phyloP scores from a whole-genome alignment of 495 filamentous ascomycete genomes.

The Massariosphaeria phaeospora region DNA sequence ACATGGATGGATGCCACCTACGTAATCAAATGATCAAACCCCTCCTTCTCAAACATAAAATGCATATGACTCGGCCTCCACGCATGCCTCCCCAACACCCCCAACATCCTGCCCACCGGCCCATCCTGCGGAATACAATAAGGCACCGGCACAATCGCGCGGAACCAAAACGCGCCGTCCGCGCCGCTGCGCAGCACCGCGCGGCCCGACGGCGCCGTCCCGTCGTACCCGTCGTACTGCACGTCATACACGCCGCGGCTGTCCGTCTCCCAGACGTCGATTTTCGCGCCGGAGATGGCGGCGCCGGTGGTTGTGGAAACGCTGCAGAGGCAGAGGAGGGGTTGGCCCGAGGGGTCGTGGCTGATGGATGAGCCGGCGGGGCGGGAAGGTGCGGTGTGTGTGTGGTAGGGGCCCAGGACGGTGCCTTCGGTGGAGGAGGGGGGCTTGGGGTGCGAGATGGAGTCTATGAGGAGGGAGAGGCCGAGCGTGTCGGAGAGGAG shows the following conservation, averaged over 20 bases:
- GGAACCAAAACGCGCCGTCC: slow-evolving; percentile 80
- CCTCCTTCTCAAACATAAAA: slow-evolving; percentile 88
- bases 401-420: slow-evolving; percentile 90
- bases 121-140: slow-evolving; percentile 91
- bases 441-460: slow-evolving; percentile 87
- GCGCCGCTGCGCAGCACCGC: slow-evolving; percentile 68
- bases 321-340: slow-evolving; percentile 71
- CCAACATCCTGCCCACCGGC: slow-evolving; percentile 75
- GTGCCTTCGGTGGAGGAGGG: slow-evolving; percentile 73
- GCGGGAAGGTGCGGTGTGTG: slow-evolving; percentile 71
- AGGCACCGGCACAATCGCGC: slow-evolving; percentile 77
- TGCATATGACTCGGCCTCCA: slow-evolving; percentile 87
- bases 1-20: slow-evolving; percentile 42
- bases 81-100: slow-evolving; percentile 65
- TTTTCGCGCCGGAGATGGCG: slow-evolving; percentile 64
- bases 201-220: slow-evolving; percentile 63
- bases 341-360: slow-evolving; percentile 63
- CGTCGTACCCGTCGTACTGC: slow-evolving; percentile 64
- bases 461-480: slow-evolving; percentile 82
- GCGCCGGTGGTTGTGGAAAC: slow-evolving; percentile 63
- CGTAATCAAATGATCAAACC: slow-evolving; percentile 83
- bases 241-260: slow-evolving; percentile 84
- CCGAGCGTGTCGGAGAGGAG: slow-evolving; percentile 88
- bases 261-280: slow-evolving; percentile 96
- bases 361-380: slow-evolving; percentile 64